These are phyloP conservation scores for Rhododendron griersonianum DNA, from an alignment of 148 eudicot species.

Conservation along the genomic window DNA sequence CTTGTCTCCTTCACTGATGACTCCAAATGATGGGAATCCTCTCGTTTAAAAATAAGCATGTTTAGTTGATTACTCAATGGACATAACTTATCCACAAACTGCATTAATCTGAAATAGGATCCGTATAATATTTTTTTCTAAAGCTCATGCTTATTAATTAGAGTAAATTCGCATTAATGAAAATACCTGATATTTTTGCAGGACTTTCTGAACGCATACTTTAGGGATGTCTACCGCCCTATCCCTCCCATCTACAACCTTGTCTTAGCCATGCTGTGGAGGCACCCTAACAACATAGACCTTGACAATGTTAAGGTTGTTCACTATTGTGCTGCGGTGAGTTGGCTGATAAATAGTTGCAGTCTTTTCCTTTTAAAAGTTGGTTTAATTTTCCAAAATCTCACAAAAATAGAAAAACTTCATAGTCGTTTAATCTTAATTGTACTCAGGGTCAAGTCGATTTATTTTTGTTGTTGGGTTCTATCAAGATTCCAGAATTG, in stretches of 20 bases:
- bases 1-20: too few species aligned
- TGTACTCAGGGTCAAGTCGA: too few species aligned
- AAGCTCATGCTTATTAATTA: neutral
- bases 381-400: neutral
- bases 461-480: too few species aligned
- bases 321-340: slow-evolving; percentile 17
- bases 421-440: too few species aligned
- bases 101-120: too few species aligned
- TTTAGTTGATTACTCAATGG: too few species aligned
- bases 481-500: too few species aligned
- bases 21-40: too few species aligned
- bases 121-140: neutral
- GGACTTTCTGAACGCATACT: slow-evolving; percentile 10
- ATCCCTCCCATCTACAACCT: slow-evolving; percentile 11
- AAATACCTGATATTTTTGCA: neutral
- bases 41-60: too few species aligned
- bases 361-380: neutral
- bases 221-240: slow-evolving; percentile 1
- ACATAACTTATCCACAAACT: too few species aligned
- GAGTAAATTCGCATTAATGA: neutral
- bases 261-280: slow-evolving; percentile 15
- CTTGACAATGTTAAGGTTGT: slow-evolving; percentile 11
- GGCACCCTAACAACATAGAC: slow-evolving; percentile 8
- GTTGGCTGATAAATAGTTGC: neutral
- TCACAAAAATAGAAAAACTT: neutral